Conservation (phyloP, 2,329 filamentous ascomycete genomes). For the Clonostachys sp. region DNA sequence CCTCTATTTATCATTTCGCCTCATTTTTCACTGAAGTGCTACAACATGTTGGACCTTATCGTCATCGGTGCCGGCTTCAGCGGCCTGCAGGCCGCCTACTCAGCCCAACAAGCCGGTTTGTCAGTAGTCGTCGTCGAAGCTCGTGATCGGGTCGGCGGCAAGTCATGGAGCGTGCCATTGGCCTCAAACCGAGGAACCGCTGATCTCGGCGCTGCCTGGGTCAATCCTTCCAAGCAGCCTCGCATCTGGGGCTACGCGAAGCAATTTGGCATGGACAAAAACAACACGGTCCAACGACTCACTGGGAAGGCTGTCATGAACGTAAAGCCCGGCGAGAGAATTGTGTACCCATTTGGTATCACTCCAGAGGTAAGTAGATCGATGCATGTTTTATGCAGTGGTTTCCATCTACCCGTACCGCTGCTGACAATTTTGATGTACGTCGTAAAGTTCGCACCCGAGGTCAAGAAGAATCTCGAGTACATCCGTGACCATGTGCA, state of each 20-base stretch:
- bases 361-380: constrained; percentile 16
- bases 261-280: constrained; percentile 14
- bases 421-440: no score
- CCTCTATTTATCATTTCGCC: no score
- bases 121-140: constrained; percentile 14
- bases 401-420: not conserved
- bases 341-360: constrained; percentile 22
- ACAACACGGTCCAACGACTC: constrained; percentile 20
- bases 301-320: constrained; percentile 20
- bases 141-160: constrained; percentile 7
- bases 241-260: constrained; percentile 25
- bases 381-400: no score
- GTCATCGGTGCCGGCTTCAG: constrained; percentile 15
- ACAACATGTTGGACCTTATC: constrained; percentile 9
- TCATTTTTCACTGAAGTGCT: no score
- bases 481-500: constrained; percentile 18
- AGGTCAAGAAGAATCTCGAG: constrained; percentile 17
- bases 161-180: constrained; percentile 6
- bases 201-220: constrained; percentile 11
- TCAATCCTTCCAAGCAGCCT: constrained; percentile 17
- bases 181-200: constrained; percentile 5
- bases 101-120: constrained; percentile 11
- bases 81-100: constrained; percentile 13
- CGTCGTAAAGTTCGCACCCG: constrained; percentile 7
- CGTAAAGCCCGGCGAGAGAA: constrained; percentile 9